Evolutionary conservation across 2,329 filamentous ascomycete species (phyloP).

Genomic region (Microsporum canis): DNA sequence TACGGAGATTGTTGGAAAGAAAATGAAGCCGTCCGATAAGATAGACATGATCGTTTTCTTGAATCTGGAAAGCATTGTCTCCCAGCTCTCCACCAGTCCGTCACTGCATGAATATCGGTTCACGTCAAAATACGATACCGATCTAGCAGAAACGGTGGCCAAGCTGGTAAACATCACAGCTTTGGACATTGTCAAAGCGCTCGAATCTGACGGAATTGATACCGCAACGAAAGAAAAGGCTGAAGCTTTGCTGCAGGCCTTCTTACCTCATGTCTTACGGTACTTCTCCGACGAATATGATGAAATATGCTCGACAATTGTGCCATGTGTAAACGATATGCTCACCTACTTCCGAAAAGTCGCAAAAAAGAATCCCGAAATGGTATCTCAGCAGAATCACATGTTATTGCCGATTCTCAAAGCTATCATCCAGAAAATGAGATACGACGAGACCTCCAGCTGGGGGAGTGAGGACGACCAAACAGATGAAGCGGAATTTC

Average conservation of each 20-base stretch:
- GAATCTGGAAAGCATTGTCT: slow-evolving; percentile 73
- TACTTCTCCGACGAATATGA: slow-evolving; percentile 98
- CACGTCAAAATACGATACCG: slow-evolving; percentile 83
- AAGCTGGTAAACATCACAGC: slow-evolving; percentile 89
- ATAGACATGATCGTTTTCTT: slow-evolving; percentile 86
- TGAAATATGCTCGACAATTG: slow-evolving; percentile 92
- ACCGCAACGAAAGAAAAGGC: slow-evolving; percentile 60
- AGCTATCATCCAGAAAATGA: slow-evolving; percentile 90
- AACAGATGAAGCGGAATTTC: slow-evolving; percentile 94
- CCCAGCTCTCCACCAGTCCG: slow-evolving; percentile 73
- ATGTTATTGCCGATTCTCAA: slow-evolving; percentile 83
- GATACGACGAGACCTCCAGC: slow-evolving; percentile 85
- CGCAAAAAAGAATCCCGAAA: slow-evolving; percentile 47
- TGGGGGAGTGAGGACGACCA: slow-evolving; percentile 94
- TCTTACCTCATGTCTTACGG: slow-evolving; percentile 75
- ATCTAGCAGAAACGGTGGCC: slow-evolving; percentile 86
- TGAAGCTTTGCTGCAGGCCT: slow-evolving; percentile 68
- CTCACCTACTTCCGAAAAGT: slow-evolving; percentile 82
- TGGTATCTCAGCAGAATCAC: slow-evolving; percentile 63
- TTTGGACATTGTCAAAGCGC: slow-evolving; percentile 72
- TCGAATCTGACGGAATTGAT: slow-evolving; percentile 56
- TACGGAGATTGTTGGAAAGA: slow-evolving; percentile 92
- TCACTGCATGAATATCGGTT: slow-evolving; percentile 66
- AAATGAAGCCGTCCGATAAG: slow-evolving; percentile 92
- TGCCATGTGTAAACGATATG: slow-evolving; percentile 83